Evolutionary conservation across 495 filamentous ascomycete species (phyloP), one percentile per base, ranked within the genome.

Genomic region (Glutinoglossum americanum): DNA sequence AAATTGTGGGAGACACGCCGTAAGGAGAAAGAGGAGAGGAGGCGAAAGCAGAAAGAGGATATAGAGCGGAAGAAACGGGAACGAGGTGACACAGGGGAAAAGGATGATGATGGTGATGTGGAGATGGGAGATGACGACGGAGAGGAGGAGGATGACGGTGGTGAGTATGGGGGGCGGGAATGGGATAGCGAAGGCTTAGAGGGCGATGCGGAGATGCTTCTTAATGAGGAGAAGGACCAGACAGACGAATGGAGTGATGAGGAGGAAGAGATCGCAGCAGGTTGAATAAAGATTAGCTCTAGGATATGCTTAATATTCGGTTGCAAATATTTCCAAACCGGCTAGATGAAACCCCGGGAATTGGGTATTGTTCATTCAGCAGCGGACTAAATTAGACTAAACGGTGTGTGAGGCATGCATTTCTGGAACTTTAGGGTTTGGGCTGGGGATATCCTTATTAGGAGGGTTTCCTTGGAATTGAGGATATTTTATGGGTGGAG

Each of bases 1-100:
- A 72, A 80, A 71, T 76, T 76, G 63, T 95, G 92, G 87, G 83
- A 86, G 75, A 88, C 61, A 85, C 79, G 74, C 81, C 79, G 68
- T 56, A 23, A 72, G 51, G 76, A 80, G 60, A 80, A 76, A 64
- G 74, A 70, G 6, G 41, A 45, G 17, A 73, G 74, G 57, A 69
- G 67, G 23, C 74, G 71, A 9, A 76, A 72, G 62, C 71, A 65
- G 25, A 70, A 67, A 11, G 70, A 60, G 47, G 60, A 61, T 17
- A 55, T 60, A 3, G 59, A 60, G 37, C 21, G 41, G 8, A 55
- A 60, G 49, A 53, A 13, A 45, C 41, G 41, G n/a, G 41, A 45
- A 45, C 41, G 41, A 3, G 41, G 17, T 5, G 17, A 23, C 2
- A 23, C 1, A n/a, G 49, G 11, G 5, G 13, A 53, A 25, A 30